phyloP scores from a whole-genome alignment of 2,329 filamentous ascomycete genomes.

The Scytalidium sp. region DNA sequence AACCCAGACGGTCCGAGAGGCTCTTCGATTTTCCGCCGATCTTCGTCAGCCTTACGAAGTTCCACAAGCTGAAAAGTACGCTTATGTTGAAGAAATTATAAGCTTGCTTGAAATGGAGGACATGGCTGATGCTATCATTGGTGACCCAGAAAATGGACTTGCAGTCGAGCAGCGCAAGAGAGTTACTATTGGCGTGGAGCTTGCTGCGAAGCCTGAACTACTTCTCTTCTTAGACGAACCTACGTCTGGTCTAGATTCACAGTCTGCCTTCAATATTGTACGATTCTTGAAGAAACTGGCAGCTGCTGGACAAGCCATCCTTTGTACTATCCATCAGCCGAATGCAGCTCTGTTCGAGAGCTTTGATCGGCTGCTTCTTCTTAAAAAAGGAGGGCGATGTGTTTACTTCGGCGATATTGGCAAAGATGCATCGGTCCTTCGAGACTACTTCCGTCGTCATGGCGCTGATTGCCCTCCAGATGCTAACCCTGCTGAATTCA shows the following conservation, averaged over 20 bases:
- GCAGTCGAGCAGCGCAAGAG: constrained; percentile 67
- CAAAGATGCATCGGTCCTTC: constrained; percentile 55
- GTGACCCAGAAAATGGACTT: constrained; percentile 55
- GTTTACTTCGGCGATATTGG: constrained; percentile 69
- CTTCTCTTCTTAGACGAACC: constrained; percentile 60
- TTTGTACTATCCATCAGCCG: constrained; percentile 70
- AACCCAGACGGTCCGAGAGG: constrained; percentile 61
- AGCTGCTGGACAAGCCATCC: constrained; percentile 62
- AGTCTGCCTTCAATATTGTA: constrained; percentile 58
- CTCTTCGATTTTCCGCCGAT: constrained; percentile 63
- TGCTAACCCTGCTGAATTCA: constrained; percentile 57
- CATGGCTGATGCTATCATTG: constrained; percentile 64
- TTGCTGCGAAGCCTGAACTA: constrained; percentile 56
- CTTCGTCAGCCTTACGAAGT: constrained; percentile 59
- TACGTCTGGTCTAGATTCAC: constrained; percentile 55
- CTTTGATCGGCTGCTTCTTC: constrained; percentile 63
- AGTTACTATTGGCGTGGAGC: constrained; percentile 60
- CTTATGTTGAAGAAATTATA: constrained; percentile 64
- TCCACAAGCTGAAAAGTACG: constrained; percentile 57
- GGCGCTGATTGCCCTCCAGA: constrained; percentile 50
- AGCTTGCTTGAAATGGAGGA: constrained; percentile 63
- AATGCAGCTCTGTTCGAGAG: constrained; percentile 68
- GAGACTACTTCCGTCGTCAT: constrained; percentile 40
- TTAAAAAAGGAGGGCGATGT: constrained; percentile 60
- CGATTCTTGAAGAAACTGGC: constrained; percentile 57